Conservation (phyloP, 2,329 filamentous ascomycete genomes). For the Cordyceps javanica region DNA sequence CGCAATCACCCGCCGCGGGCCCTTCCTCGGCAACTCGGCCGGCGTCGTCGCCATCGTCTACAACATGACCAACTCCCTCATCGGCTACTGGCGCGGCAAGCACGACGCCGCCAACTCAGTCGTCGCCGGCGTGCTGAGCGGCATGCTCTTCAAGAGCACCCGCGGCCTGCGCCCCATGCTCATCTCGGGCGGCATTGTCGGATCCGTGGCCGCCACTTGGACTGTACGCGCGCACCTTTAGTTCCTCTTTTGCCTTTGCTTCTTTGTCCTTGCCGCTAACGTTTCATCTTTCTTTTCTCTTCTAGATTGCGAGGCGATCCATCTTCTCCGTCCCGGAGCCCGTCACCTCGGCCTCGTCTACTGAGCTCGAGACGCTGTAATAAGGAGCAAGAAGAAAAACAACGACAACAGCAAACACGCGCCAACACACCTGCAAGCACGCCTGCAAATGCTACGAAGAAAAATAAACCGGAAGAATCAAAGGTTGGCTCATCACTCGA, state of each 20-base stretch:
- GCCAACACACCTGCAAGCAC: too few species aligned
- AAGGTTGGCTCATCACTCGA: not conserved
- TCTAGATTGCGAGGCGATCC: conserved; percentile 33
- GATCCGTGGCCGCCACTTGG: conserved; percentile 78
- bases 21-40: conserved; percentile 92
- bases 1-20: conserved; percentile 84
- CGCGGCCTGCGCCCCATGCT: conserved; percentile 85
- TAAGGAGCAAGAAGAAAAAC: too few species aligned
- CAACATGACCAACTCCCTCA: conserved; percentile 82
- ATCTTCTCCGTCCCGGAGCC: conserved; percentile 36
- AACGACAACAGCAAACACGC: not conserved
- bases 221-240: conserved; percentile 83
- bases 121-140: conserved; percentile 76
- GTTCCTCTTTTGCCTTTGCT: not conserved
- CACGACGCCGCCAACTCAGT: conserved; percentile 90
- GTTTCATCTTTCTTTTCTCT: too few species aligned
- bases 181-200: conserved; percentile 88
- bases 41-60: conserved; percentile 95
- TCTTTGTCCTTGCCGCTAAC: not conserved
- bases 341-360: conserved; percentile 13
- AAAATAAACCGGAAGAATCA: not conserved
- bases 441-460: conserved; percentile 1
- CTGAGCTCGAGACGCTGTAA: conserved; percentile 14
- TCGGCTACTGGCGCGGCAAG: conserved; percentile 73
- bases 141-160: conserved; percentile 95